Base-by-base conservation (phyloP, 116 monocot species). In the Dioscorea cayenensis region DNA sequence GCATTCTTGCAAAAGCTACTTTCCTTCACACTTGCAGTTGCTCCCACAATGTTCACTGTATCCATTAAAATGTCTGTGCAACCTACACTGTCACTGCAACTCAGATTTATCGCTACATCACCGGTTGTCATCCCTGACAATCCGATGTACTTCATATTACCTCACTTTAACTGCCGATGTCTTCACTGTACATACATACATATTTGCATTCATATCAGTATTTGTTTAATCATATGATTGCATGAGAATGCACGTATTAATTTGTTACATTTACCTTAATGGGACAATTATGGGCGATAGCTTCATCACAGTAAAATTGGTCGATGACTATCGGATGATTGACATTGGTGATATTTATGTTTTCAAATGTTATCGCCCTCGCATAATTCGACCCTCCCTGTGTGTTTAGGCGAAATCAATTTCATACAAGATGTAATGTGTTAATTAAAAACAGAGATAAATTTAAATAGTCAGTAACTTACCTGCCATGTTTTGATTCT, bases 401-500 rank as follows among this genome's bases (percentile, higher is more conserved):
- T 11, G 7, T 63, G 25, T 3, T 8, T 25, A 12, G 12, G 3
- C 9, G 3, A 4, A 23, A 23, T 5, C 9, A 63, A 23, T 25
- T 21, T 23, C 12, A 63, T 63, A 8, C 0, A 0, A 63, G 2
- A 5, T 43, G 43, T 43, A 43, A 43, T 43, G 43, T 43, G 5
- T 63, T 63, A 3, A 12, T 23, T 63, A 6, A 2, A 63, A 63
- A 63, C 7, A 23, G 8, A 63, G 25, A 63, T 63, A 27, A 27
- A 59, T 1, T 14, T 2, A 19, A 59, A 32, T 4, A 12, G 21
- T 21, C 21, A 59, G 32, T 32, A 59, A 59, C 21, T 63, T 28
- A 63, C 59, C 61, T 72, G 72, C 63, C 63, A 72, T 49, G 73
- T 66, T 51, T 74, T 74, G 48, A 74, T 52, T 27, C 73, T 65